phyloP scores from a whole-genome alignment of 139 green algal species.

The Haematococcus lacustris region DNA sequence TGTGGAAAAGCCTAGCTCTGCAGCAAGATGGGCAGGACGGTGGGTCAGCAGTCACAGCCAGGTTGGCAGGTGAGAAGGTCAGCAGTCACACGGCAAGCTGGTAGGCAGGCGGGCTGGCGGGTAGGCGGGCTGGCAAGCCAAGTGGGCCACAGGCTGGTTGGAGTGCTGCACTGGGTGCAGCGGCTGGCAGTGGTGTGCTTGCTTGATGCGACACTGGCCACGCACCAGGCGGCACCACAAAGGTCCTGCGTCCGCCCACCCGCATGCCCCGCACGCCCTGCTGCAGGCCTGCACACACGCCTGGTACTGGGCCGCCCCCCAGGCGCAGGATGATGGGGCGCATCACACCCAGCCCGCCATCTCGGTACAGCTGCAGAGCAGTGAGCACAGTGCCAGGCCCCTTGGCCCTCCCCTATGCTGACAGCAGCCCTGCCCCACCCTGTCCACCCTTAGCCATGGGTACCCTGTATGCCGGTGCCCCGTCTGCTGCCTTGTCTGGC shows the following conservation, averaged over 20 bases:
- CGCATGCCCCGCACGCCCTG: constrained; percentile 26
- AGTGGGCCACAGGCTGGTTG: background rate
- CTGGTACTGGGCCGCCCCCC: constrained; percentile 30
- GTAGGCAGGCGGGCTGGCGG: background rate
- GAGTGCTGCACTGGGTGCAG: background rate
- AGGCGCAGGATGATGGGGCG: constrained; percentile 24
- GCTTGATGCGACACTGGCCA: background rate
- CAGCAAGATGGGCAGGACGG: background rate
- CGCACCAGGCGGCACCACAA: constrained; percentile 25
- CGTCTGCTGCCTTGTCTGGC: no score
- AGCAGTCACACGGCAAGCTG: background rate
- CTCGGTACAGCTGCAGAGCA: constrained; percentile 29
- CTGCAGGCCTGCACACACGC: constrained; percentile 9
- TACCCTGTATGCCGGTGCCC: no score
- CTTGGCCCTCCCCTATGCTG: no score
- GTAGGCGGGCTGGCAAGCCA: background rate
- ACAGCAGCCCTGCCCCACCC: no score
- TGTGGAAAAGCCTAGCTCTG: constrained; percentile 15
- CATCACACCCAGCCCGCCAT: constrained; percentile 34
- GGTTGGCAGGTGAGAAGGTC: background rate
- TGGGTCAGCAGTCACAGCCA: background rate
- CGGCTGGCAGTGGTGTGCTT: background rate
- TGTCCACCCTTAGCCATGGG: no score
- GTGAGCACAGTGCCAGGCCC: no score
- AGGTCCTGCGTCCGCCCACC: constrained; percentile 28